Percentiles rank a stretch among this genome's conserved stretches.
Evolutionary conservation across 2,329 filamentous ascomycete species (phyloP).

Genomic region (Clonostachys sp.): DNA sequence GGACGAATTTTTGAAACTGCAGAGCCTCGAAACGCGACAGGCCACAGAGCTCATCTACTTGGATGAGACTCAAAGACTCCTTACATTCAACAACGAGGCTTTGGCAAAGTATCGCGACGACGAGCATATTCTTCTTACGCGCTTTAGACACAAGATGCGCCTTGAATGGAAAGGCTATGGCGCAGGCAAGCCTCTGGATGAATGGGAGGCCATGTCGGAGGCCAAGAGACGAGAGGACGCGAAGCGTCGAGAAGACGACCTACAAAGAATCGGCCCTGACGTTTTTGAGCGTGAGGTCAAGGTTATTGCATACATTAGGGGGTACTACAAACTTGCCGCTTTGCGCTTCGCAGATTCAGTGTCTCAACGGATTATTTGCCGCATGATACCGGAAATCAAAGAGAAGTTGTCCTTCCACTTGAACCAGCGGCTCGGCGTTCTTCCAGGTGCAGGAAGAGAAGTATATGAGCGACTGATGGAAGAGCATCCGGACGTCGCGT

Average conservation of each 20-base stretch:
- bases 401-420: conserved; percentile 33
- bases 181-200: conserved; percentile 18
- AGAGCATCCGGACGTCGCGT: conserved; percentile 38
- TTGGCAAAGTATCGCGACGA: conserved; percentile 38
- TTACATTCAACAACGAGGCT: conserved; percentile 49
- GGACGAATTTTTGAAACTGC: conserved; percentile 33
- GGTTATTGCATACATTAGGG: conserved; percentile 58
- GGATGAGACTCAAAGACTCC: conserved; percentile 50
- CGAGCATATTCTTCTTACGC: conserved; percentile 39
- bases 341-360: conserved; percentile 58
- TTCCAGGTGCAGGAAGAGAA: conserved; percentile 10
- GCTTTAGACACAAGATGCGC: conserved; percentile 44
- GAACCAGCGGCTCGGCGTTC: conserved; percentile 35
- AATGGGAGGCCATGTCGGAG: conserved; percentile 40
- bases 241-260: conserved; percentile 32
- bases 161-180: conserved; percentile 32
- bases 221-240: conserved; percentile 41
- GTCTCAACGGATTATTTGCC: conserved; percentile 40
- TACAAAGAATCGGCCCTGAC: conserved; percentile 48
- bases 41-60: conserved; percentile 39
- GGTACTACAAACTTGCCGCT: conserved; percentile 66
- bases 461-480: conserved; percentile 41
- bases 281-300: conserved; percentile 55
- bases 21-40: conserved; percentile 23
- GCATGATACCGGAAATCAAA: conserved; percentile 40